Base-by-base conservation (phyloP, 2,329 filamentous ascomycete genomes). In the Laburnicola sp. region DNA sequence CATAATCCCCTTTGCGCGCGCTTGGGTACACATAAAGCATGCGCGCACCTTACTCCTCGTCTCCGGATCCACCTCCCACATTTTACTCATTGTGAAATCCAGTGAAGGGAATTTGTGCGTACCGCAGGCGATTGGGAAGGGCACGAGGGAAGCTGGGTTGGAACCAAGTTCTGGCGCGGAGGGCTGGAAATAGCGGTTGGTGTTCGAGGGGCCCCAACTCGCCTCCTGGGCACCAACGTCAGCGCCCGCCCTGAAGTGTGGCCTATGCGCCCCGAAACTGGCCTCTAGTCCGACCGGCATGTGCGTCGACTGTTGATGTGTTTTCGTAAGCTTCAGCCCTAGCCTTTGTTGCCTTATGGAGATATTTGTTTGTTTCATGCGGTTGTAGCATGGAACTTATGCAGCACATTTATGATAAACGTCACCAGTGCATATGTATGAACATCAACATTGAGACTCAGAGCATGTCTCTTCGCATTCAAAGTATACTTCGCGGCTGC, bases 61-160 rank as follows among this genome's bases (percentile, higher is more conserved):
- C 80, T 97, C 93, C 42, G 94, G 94, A 76, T 99, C 94, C 61
- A 99, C 91, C 79, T 99, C 94, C 94, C 94, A 99, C 88, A 96
- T 93, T 77, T 92, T 93, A 69, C 75, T 78, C 76, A 78, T 78
- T 38, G 55, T 66, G 69, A 50, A 58, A 51, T 45, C n/a, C 7
- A 41, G 39, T 8, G 23, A 10, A 36, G 38, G 22, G 32, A 47
- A 50, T 40, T 41, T 54, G 48, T 44, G 46, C 36, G 31, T 37
- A 47, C 27, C 41, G 41, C 42, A 25, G 23, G 23, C 32, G 32
- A 22, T 28, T 32, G 22, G 22, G 25, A 36, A 35, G 22, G 44
- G 26, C 26, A 41, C 9, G 32, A 39, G 45, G 44, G 38, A 35
- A 25, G 31, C 27, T 48, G 43, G 30, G 44, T 28, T 48, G 43